These are phyloP conservation scores for Noccaea bulbosa DNA, from an alignment of 345 rosid genomes.

Conservation along the genomic window DNA sequence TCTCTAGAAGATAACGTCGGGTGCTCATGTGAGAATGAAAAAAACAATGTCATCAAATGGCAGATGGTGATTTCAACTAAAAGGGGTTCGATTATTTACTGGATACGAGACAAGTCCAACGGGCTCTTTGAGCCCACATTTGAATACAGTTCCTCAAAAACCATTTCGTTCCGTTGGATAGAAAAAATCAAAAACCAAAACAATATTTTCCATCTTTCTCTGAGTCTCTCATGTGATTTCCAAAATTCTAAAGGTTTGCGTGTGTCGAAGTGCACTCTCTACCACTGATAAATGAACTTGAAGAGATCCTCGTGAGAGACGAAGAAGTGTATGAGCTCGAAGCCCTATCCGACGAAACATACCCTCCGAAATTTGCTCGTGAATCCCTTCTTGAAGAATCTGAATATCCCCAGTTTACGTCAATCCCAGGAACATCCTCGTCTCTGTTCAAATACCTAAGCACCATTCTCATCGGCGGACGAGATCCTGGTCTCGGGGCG, in stretches of 20 bases:
- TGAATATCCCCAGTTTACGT: constrained; percentile 31
- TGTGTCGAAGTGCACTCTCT: constrained; percentile 38
- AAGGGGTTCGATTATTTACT: too few species aligned
- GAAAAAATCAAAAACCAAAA: too few species aligned
- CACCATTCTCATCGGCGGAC: constrained; percentile 67
- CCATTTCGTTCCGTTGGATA: too few species aligned
- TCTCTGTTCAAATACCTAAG: constrained; percentile 57
- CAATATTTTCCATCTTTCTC: too few species aligned
- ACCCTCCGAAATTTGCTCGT: constrained; percentile 33
- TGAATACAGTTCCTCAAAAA: too few species aligned
- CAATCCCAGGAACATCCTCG: constrained; percentile 45
- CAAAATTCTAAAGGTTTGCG: neutral
- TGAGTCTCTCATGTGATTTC: too few species aligned
- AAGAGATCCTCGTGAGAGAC: constrained; percentile 44
- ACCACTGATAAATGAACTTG: constrained; percentile 43
- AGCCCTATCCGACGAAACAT: constrained; percentile 35
- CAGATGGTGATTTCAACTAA: too few species aligned
- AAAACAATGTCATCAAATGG: neutral
- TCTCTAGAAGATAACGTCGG: constrained; percentile 17
- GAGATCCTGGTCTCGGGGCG: constrained; percentile 42
- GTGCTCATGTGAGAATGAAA: constrained; percentile 11
- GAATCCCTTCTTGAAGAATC: constrained; percentile 28
- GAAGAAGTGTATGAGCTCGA: constrained; percentile 36
- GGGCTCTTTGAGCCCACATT: too few species aligned
- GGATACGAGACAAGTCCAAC: too few species aligned